Evolutionary conservation across 2,329 filamentous ascomycete genomes (phyloP), one percentile per base, ranked within the genome.

Genomic region (Volutella citrinella): DNA sequence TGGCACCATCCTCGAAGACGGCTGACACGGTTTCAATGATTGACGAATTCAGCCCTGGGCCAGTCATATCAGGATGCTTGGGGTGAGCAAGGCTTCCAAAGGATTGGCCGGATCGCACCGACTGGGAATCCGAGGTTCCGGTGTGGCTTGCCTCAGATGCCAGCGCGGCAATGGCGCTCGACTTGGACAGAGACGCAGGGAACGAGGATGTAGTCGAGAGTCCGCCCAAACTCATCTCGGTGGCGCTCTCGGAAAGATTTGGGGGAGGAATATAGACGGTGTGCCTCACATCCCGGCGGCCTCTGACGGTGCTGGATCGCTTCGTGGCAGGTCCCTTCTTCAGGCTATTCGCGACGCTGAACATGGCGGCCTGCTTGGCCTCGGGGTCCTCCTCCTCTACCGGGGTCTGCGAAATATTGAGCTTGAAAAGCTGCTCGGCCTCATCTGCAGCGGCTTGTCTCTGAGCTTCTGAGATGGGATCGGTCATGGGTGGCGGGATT

Each of bases 11-110:
- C 36, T 90, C 83, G 56, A 96, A 94, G 33, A 79, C 80, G 11
- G 86, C 87, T 42, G 81, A 93, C n/a, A 97, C 80, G 0, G 85
- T 93, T 61, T 98, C 93, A 31, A 97, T 84, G 35, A 97, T 76
- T 11, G 91, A 97, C 5, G 86, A 81, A 59, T 88, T 93, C 6
- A 98, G 70, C 4, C 93, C 91, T 2, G 85, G 78, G 9, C 79
- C 76, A 33, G 83, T 76, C 63, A 95, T 72, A 13, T 96, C 89
- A 1, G 88, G 83, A 57, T 98, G 93, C 52, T 81, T 83, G 32
- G 79, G 68, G n/a, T 85, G 78, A 5, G 74, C 74, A 26, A 83
- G 67, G 27, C 80, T 79, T 47, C 80, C 81, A 25, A 91, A 66
- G 3, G 89, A 95, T 45, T 87, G 86, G 3, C 85, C 84, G 4